Evolutionary conservation across 202 grass and related monocot genomes (phyloP), one percentile per base, ranked within the genome.

Genomic region (Zoysia matrella): DNA sequence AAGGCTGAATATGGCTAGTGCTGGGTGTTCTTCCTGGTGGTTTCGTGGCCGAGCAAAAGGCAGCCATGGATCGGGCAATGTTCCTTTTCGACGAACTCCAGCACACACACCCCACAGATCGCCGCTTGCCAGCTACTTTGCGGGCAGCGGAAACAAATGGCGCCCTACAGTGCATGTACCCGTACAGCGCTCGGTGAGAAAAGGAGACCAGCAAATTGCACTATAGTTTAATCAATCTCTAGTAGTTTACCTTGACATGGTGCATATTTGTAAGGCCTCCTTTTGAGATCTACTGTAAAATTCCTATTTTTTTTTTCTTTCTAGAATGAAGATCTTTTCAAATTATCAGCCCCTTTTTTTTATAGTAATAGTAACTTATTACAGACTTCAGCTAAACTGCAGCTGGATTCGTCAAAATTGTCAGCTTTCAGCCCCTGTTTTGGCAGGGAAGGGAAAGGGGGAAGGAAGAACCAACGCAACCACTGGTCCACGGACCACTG

Each of bases 31-130:
- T 83, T 83, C 70, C 51, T 85, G 80, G 78, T 78, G 83, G 78
- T 65, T 86, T 82, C 87, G 61, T 77, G 73, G 43, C 52, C 60
- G 60, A 78, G 51, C 52, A 54, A 81, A 85, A 89, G 67, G 72
- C 52, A 53, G 12, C 41, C n/a, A n/a, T 4, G 16, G 58, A 61
- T 61, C 22, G 16, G 36, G 8, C 68, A 30, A 30, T 47, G 46
- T 65, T 78, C 40, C 72, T 85, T 89, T 78, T 68, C 41, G 53
- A 44, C 83, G 55, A 82, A 82, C 60, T 52, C 66, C 22, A 52
- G 15, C 22, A 30, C 22, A 30, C n/a, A 43, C 6, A 8, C 43
- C 44, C 47, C 67, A 85, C 22, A 64, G 82, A 77, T 60, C 51
- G 60, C 72, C 60, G 18, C 46, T 14, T 83, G 64, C 47, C 82